phyloP scores from a whole-genome alignment of 352 stramenopile species.

The Phytophthora pistaciae region DNA sequence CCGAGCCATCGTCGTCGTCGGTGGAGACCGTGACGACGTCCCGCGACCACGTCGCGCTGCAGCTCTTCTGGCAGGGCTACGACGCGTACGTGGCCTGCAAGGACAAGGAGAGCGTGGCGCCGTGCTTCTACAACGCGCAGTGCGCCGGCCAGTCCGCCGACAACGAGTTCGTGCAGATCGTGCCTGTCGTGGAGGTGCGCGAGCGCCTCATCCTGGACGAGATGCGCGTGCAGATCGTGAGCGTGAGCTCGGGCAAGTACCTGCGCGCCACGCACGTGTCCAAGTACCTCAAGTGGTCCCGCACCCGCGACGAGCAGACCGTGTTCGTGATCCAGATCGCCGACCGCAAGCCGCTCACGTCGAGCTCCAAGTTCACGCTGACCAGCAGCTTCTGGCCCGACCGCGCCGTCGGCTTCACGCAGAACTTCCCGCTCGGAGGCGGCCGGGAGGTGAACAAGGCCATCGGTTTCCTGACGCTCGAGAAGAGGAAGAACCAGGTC shows the following conservation, averaged over 20 bases:
- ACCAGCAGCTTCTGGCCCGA: conserved; percentile 68
- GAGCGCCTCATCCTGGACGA: conserved; percentile 68
- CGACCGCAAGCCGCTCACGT: conserved; percentile 58
- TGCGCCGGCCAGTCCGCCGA: conserved; percentile 44
- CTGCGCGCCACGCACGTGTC: conserved; percentile 67
- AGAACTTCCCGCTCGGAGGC: conserved; percentile 60
- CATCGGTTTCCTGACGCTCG: conserved; percentile 70
- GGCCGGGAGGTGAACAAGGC: conserved; percentile 58
- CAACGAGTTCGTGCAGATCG: conserved; percentile 64
- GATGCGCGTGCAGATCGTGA: conserved; percentile 71
- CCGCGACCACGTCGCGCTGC: conserved; percentile 60
- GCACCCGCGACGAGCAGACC: conserved; percentile 61
- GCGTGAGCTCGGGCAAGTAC: conserved; percentile 57
- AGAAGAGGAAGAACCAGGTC: conserved; percentile 71
- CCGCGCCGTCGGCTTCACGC: conserved; percentile 60
- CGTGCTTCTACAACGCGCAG: conserved; percentile 68
- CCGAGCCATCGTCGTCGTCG: background rate
- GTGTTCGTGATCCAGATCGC: conserved; percentile 70
- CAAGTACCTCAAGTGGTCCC: conserved; percentile 77
- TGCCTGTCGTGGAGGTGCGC: conserved; percentile 59
- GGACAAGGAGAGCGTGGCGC: conserved; percentile 57
- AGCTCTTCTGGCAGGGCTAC: conserved; percentile 79
- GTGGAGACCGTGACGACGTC: conserved; percentile 41
- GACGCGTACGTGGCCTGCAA: conserved; percentile 64
- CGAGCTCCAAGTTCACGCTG: conserved; percentile 65